Evolutionary conservation across 768 basidiomycete species (phyloP).

Genomic region (Clitopilus passeckerianus): DNA sequence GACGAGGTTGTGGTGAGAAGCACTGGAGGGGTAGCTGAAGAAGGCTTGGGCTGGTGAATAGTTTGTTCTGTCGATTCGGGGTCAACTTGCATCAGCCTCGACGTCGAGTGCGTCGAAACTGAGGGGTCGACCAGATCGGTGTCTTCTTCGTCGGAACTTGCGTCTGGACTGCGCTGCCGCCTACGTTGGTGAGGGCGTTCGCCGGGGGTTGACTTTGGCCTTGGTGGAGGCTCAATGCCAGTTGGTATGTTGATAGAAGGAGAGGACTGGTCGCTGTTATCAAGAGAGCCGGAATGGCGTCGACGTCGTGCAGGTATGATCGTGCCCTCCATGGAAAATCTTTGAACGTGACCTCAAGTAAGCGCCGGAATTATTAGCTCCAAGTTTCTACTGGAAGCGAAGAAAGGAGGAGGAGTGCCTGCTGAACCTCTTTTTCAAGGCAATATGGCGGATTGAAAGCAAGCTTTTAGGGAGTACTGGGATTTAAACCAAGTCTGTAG

Average conservation of each 20-base stretch:
- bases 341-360: slow-evolving; percentile 1
- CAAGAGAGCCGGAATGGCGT: slow-evolving; percentile 58
- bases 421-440: background rate
- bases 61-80: background rate
- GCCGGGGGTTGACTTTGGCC: slow-evolving; percentile 72
- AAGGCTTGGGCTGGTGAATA: slow-evolving; percentile 14
- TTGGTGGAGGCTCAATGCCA: slow-evolving; percentile 46
- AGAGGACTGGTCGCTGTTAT: slow-evolving; percentile 23
- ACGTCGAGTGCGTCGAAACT: background rate
- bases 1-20: background rate
- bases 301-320: slow-evolving; percentile 45
- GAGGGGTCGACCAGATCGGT: slow-evolving; percentile 19
- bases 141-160: slow-evolving; percentile 29
- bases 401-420: background rate
- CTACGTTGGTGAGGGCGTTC: slow-evolving; percentile 49
- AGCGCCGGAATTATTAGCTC: background rate
- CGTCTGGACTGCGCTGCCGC: slow-evolving; percentile 38
- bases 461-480: background rate
- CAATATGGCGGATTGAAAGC: background rate
- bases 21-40: slow-evolving; percentile 13
- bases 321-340: slow-evolving; percentile 12
- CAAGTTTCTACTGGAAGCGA: background rate
- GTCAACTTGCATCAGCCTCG: background rate
- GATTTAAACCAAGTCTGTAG: background rate
- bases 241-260: slow-evolving; percentile 15